These are phyloP conservation scores for Boletus rubroflammeus DNA, from an alignment of 768 basidiomycete species.

Conservation along the genomic window DNA sequence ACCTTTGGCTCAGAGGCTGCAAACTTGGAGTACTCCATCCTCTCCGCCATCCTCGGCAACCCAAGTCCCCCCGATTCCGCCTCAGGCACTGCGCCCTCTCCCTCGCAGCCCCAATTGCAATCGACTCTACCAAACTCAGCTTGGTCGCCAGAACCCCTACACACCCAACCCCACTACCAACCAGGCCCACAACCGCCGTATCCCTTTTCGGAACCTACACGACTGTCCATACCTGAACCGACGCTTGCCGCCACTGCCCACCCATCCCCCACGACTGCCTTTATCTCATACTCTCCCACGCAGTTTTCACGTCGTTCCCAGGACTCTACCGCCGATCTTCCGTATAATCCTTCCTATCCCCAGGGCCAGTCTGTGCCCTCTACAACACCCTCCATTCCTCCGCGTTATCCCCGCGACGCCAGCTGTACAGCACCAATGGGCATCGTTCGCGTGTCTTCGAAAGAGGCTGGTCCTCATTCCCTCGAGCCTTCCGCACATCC, in stretches of 20 bases:
- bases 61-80: constrained; percentile 48
- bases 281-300: constrained; percentile 31
- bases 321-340: constrained; percentile 36
- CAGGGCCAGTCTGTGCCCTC: constrained; percentile 27
- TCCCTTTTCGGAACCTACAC: constrained; percentile 29
- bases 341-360: constrained; percentile 33
- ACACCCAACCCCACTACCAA: constrained; percentile 32
- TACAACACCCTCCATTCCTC: constrained; percentile 22
- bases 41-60: constrained; percentile 86
- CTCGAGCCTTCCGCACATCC: constrained; percentile 33
- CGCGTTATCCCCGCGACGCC: constrained; percentile 51
- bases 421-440: constrained; percentile 39
- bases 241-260: constrained; percentile 27
- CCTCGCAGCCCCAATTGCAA: constrained; percentile 25
- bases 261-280: constrained; percentile 27
- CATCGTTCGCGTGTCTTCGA: constrained; percentile 28
- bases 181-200: constrained; percentile 14
- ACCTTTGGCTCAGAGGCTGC: constrained; percentile 86
- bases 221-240: constrained; percentile 32
- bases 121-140: constrained; percentile 29
- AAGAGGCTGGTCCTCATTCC: constrained; percentile 27
- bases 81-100: constrained; percentile 24
- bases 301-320: constrained; percentile 32
- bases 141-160: constrained; percentile 37
- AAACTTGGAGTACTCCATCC: constrained; percentile 92